Conservation (phyloP, 768 basidiomycete genomes). For the Russula vinacea region DNA sequence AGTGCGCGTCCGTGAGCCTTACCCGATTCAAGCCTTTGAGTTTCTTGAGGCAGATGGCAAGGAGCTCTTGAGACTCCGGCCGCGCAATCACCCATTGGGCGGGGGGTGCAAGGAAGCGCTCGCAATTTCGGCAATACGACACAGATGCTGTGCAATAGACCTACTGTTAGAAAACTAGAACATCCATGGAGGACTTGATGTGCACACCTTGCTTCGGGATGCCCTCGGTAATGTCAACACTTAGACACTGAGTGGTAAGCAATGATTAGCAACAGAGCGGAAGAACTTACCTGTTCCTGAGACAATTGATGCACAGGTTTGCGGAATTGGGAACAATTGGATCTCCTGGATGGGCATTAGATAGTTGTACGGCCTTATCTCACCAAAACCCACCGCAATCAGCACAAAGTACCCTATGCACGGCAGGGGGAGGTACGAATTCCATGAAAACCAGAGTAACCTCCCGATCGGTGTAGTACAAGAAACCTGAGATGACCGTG, state of each 20-base stretch:
- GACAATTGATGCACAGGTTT: conserved; percentile 84
- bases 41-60: conserved; percentile 92
- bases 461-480: not conserved
- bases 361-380: not conserved
- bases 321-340: conserved; percentile 90
- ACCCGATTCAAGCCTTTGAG: conserved; percentile 93
- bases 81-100: conserved; percentile 78
- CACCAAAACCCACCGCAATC: conserved; percentile 64
- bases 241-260: conserved; percentile 33
- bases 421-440: conserved; percentile 67
- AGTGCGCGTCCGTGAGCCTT: conserved; percentile 94
- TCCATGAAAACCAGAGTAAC: conserved; percentile 54
- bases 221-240: conserved; percentile 96
- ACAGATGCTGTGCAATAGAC: conserved; percentile 59
- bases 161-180: not conserved
- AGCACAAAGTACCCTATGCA: conserved; percentile 83
- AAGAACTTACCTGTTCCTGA: conserved; percentile 72
- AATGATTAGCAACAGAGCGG: not conserved
- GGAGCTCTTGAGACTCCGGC: conserved; percentile 88
- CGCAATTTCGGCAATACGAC: conserved; percentile 93
- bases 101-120: conserved; percentile 92
- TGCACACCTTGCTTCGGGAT: conserved; percentile 89
- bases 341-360: conserved; percentile 49
- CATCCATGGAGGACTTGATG: not conserved
- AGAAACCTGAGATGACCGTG: not conserved